Percentiles rank a stretch among this genome's conserved stretches.
Evolutionary conservation across 768 basidiomycete species (phyloP).

Genomic region (Amanita exitialis): DNA sequence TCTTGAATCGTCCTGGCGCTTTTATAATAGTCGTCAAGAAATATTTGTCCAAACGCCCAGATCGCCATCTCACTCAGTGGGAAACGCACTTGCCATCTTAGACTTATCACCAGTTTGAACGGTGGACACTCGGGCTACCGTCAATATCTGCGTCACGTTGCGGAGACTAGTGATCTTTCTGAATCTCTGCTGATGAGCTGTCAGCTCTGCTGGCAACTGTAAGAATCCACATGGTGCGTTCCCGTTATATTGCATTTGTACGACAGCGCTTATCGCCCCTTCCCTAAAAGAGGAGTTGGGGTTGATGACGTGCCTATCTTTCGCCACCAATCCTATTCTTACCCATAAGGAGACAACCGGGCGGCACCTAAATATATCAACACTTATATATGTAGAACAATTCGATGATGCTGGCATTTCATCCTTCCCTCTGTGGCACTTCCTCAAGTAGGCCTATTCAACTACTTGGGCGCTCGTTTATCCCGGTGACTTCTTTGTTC

Average conservation of each 20-base stretch:
- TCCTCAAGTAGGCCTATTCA: not conserved
- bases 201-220: not conserved
- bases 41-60: too few relatives aligned
- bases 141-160: too few relatives aligned
- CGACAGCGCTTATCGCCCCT: not conserved
- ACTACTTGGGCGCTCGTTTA: not conserved
- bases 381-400: too few relatives aligned
- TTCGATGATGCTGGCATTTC: not conserved
- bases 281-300: not conserved
- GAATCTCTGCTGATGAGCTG: not conserved
- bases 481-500: not conserved
- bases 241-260: not conserved
- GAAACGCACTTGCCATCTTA: too few relatives aligned
- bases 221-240: not conserved
- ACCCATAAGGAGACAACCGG: not conserved
- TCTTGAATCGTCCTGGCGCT: too few relatives aligned
- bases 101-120: too few relatives aligned
- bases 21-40: too few relatives aligned
- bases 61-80: too few relatives aligned
- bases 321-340: not conserved
- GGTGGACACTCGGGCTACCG: too few relatives aligned
- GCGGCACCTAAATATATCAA: not conserved
- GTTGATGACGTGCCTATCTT: constrained; percentile 1
- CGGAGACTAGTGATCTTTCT: too few relatives aligned
- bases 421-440: not conserved